phyloP scores from a whole-genome alignment of 208 protist species.

The Trypanosomatidae sp. region DNA sequence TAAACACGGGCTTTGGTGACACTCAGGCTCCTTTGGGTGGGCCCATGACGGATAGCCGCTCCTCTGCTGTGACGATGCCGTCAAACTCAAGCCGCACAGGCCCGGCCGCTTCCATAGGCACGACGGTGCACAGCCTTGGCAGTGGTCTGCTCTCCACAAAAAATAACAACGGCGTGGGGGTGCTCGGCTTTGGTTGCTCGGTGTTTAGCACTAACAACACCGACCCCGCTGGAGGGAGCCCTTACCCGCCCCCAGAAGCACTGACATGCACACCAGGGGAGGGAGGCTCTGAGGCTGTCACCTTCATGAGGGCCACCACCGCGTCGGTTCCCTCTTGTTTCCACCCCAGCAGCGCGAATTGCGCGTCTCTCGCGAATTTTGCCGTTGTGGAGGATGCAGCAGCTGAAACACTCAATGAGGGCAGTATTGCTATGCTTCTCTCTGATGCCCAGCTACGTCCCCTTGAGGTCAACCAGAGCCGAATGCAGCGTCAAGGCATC shows the following conservation, averaged over 20 bases:
- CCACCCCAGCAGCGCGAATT: neutral
- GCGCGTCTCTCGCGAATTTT: neutral
- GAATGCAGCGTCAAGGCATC: neutral
- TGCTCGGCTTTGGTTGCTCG: neutral
- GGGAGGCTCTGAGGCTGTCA: neutral
- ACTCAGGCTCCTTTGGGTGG: neutral
- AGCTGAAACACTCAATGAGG: neutral
- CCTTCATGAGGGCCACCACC: neutral
- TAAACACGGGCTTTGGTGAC: neutral
- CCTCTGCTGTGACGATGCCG: neutral
- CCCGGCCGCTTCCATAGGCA: neutral
- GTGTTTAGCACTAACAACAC: neutral
- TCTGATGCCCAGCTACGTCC: no score
- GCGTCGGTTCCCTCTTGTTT: neutral
- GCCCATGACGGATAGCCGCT: neutral
- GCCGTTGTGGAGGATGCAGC: neutral
- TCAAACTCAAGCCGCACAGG: neutral
- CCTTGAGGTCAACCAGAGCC: neutral
- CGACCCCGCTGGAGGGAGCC: no score
- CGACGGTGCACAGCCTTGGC: neutral
- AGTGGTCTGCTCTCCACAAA: neutral
- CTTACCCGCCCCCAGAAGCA: neutral
- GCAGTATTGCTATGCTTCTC: neutral
- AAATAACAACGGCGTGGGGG: neutral
- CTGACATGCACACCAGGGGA: neutral